phyloP scores from a whole-genome alignment of 2,329 filamentous ascomycete species.

The Cryphonectria nitschkei region DNA sequence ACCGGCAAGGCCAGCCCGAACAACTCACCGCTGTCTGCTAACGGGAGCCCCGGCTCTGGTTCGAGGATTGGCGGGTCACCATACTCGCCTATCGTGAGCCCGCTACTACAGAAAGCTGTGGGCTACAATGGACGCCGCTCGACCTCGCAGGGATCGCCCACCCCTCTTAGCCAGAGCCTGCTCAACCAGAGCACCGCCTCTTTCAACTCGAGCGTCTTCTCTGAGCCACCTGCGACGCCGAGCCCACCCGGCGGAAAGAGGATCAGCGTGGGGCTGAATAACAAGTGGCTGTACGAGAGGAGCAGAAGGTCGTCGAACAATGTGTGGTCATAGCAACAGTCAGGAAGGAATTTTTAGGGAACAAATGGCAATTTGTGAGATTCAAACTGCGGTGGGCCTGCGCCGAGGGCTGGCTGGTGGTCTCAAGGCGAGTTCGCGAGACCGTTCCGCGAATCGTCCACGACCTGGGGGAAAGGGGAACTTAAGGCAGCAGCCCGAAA shows the following conservation, averaged over 20 bases:
- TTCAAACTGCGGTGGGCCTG: background rate
- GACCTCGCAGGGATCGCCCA: slow-evolving; percentile 62
- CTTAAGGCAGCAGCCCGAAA: background rate
- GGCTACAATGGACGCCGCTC: slow-evolving; percentile 58
- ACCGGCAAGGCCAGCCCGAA: slow-evolving; percentile 61
- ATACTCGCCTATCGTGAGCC: slow-evolving; percentile 50
- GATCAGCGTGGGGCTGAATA: slow-evolving; percentile 79
- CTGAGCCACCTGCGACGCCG: slow-evolving; percentile 66
- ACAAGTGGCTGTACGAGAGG: slow-evolving; percentile 93
- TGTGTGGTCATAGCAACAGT: slow-evolving; percentile 37
- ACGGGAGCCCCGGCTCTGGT: slow-evolving; percentile 42
- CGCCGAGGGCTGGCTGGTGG: background rate
- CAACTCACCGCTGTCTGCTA: slow-evolving; percentile 61
- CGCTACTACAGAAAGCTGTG: slow-evolving; percentile 71
- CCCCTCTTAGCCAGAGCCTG: slow-evolving; percentile 47
- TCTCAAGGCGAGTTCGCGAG: background rate
- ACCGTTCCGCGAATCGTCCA: background rate
- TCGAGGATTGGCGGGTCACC: slow-evolving; percentile 49
- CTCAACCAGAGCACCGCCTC: slow-evolving; percentile 46
- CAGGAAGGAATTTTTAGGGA: background rate
- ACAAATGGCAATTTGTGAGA: background rate
- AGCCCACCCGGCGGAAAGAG: slow-evolving; percentile 69
- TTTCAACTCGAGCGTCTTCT: slow-evolving; percentile 51
- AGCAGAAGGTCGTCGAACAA: slow-evolving; percentile 61
- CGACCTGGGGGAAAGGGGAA: background rate